Base-by-base conservation (phyloP, 2,329 filamentous ascomycete species). In the Chlorencoelia australis region DNA sequence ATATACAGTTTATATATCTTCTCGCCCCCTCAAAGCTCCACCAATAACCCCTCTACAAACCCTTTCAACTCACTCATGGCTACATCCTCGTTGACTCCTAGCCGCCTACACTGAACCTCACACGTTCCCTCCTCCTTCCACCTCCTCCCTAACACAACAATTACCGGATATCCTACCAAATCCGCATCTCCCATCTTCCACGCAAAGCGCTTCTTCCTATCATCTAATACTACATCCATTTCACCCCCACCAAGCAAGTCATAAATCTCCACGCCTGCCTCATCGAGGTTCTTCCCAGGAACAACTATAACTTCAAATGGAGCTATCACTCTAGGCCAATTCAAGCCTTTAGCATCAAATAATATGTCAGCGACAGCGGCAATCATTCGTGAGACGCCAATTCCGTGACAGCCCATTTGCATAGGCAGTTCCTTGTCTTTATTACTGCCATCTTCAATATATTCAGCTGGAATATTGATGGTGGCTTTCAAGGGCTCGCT, bases 391-490 rank as follows among this genome's bases (percentile, higher is more conserved):
- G 87, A 94, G 13, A 98, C 76, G 2, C 91, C 91, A 43, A 98
- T 93, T 1, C 91, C 91, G 55, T 95, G 86, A 57, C 91, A 98
- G 37, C 91, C 91, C 91, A 98, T 98, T 46, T 94, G 76, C 52
- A 94, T 70, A 0, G 77, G 67, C 0, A 75, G 66, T 26, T 48
- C 40, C n/a, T 37, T 38, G 1, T n/a, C 16, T 17, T 24, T 9
- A 25, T 24, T n/a, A 27, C 9, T 19, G 13, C 32, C 9, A 22
- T 35, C 46, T 19, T 43, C 26, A 25, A 57, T 53, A 15, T 43
- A 50, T 11, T 49, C 41, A 18, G 34, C 30, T 17, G 62, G 69
- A 17, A 66, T 47, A 10, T 65, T 62, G 2, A 91, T 71, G 1
- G 61, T 67, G 1, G 84, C 82, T 6, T 70, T 64, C 1, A 98